These are phyloP conservation scores for Penicillium psychrosexuale DNA, from an alignment of 2,329 filamentous ascomycete genomes.

Conservation along the genomic window DNA sequence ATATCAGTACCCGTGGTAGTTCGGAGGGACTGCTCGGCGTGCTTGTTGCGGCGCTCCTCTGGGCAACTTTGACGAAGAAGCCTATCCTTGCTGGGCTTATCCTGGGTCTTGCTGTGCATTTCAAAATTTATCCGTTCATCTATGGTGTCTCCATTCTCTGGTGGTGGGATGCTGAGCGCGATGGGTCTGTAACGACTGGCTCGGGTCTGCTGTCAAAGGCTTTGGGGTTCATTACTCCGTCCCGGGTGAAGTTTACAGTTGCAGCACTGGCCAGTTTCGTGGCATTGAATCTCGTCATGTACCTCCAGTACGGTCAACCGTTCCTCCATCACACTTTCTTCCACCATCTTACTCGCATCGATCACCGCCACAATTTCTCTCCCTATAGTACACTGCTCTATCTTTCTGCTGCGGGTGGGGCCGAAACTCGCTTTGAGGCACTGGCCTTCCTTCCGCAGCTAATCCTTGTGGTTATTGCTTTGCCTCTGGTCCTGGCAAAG, in stretches of 20 bases:
- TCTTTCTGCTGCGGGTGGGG: slow-evolving; percentile 65
- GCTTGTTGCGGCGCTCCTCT: slow-evolving; percentile 76
- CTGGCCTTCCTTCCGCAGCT: slow-evolving; percentile 88
- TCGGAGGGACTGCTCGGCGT: slow-evolving; percentile 87
- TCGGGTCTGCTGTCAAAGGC: slow-evolving; percentile 15
- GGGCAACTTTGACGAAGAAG: slow-evolving; percentile 68
- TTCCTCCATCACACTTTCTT: slow-evolving; percentile 90
- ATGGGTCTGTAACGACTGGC: slow-evolving; percentile 7
- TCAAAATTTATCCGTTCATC: slow-evolving; percentile 98
- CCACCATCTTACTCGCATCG: slow-evolving; percentile 87
- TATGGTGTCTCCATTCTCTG: slow-evolving; percentile 65
- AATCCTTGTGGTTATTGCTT: slow-evolving; percentile 69
- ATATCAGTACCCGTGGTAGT: slow-evolving; percentile 91
- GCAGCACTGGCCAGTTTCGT: slow-evolving; percentile 71
- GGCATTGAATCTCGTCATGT: slow-evolving; percentile 75
- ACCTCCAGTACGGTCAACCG: slow-evolving; percentile 67
- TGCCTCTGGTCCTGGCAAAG: slow-evolving; percentile 74
- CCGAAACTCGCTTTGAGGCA: slow-evolving; percentile 59
- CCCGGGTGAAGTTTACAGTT: slow-evolving; percentile 41
- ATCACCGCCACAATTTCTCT: slow-evolving; percentile 98
- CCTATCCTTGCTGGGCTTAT: slow-evolving; percentile 67
- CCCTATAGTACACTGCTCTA: slow-evolving; percentile 93
- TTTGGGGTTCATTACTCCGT: slow-evolving; percentile 38
- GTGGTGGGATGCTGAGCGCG: slow-evolving; percentile 37
- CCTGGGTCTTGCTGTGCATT: slow-evolving; percentile 82